Evolutionary conservation across 106 monocot species (phyloP), one percentile per base, ranked within the genome.

Genomic region (Posidonia australis): DNA sequence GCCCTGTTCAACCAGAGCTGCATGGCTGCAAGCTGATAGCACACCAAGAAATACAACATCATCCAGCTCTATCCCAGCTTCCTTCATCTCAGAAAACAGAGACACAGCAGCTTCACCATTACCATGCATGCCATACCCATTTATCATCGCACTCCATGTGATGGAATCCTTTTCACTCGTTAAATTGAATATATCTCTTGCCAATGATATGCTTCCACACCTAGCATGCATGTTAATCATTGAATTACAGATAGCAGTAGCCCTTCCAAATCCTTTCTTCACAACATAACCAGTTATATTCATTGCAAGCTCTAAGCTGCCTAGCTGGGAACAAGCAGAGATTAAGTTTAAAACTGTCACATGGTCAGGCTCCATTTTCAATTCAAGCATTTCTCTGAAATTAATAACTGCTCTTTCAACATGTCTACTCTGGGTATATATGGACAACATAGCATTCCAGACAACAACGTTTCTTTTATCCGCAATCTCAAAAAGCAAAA

Each of bases 81-180:
- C 64, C 58, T 72, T 48, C 91, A 91, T 91, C 66, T 44, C 22
- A 3, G 44, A 31, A 41, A 83, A 86, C 9, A 81, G 62, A 19
- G 36, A 12, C 23, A 89, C 25, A 1, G 89, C 85, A 23, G 70
- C 63, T 65, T 62, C 44, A 25, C 80, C 85, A 53, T 80, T 56
- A 1, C 85, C 85, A 67, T 89, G 82, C 49, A 89, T 70, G 23
- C 80, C 82, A 44, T 70, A 82, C 28, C 65, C 85, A 74, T 82
- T 82, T 0, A 89, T 89, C 75, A 89, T 89, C 17, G 54, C 31
- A n/a, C 80, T 80, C 89, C 85, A 89, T 62, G 80, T 67, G 55
- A 82, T 44, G 0, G 79, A 65, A 67, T 89, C 89, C 65, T 74
- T 89, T 10, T 62, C 42, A 44, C 62, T 29, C 14, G 73, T 53